Base-by-base conservation (phyloP, 2,329 filamentous ascomycete species). In the Blumeria hordei region DNA sequence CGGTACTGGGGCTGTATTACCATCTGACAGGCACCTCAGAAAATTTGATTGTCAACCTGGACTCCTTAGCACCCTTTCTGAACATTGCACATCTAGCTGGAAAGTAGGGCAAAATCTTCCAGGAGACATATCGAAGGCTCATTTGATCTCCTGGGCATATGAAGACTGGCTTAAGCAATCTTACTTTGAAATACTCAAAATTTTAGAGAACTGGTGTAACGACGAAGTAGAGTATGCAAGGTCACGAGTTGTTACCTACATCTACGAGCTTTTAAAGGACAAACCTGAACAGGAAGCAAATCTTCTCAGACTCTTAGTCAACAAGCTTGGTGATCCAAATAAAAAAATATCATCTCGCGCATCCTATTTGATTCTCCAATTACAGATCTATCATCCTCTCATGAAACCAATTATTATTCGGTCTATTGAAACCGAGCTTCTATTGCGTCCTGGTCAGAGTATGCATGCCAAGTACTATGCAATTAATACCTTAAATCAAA, bases 211-310 rank as follows among this genome's bases (percentile, higher is more conserved):
- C 11, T 95, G 92, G 86, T 94, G 86, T 66, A 86, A 84, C 55
- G 92, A 98, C 62, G 92, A 96, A 69, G 85, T 98, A 55, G 86
- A 93, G 64, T 96, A 90, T 68, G 88, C 93, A 43, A 81, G 93
- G 58, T 84, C 82, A 52, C 81, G 86, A 60, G 85, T 90, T 3
- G 75, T 98, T 47, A 92, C 88, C 60, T 94, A 94, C 63, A 83
- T 96, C 39, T 96, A 82, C 65, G 88, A 90, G 59, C 72, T 98
- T 41, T 71, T 98, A 58, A 92, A 87, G 67, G 88, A 94, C 67
- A 98, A 94, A 69, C 90, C 92, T 0, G 92, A 98, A 68, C 92
- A 98, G 65, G 92, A 98, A 68, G 83, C 90, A 55, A 98, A 98
- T 66, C 71, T 98, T 59, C 72, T 98, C 58, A 81, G 90, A 55